Conservation (phyloP, 1,139 yeast species). For the Kodamaea anthophila region DNA sequence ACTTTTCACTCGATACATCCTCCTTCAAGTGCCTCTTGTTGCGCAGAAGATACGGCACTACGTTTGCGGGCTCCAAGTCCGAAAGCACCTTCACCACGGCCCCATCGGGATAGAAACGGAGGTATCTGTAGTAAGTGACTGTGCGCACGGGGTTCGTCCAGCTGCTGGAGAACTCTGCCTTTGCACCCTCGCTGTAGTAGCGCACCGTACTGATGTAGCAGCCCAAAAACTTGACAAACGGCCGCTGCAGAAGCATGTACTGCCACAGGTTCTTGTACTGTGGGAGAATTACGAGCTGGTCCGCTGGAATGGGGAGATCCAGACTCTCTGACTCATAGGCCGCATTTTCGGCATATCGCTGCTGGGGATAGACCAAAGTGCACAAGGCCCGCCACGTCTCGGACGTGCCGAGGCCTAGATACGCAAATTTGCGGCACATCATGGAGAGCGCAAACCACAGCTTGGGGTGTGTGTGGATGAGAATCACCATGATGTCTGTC, state of each 20-base stretch:
- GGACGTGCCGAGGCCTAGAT: slow-evolving; percentile 52
- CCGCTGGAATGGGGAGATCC: slow-evolving; percentile 31
- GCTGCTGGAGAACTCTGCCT: slow-evolving; percentile 57
- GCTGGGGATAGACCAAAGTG: slow-evolving; percentile 49
- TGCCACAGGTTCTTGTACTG: slow-evolving; percentile 50
- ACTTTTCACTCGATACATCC: slow-evolving; percentile 9
- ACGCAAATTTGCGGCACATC: slow-evolving; percentile 57
- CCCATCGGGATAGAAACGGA: slow-evolving; percentile 79
- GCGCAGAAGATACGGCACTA: slow-evolving; percentile 49
- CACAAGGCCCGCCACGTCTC: slow-evolving; percentile 56
- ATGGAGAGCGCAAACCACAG: slow-evolving; percentile 63
- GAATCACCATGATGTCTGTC: slow-evolving; percentile 43
- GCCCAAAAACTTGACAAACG: slow-evolving; percentile 75
- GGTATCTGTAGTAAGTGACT: slow-evolving; percentile 81
- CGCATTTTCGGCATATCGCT: slow-evolving; percentile 43
- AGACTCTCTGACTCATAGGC: slow-evolving; percentile 8
- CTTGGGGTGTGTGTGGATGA: slow-evolving; percentile 50
- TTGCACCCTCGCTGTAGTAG: slow-evolving; percentile 75
- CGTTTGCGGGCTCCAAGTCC: slow-evolving; percentile 55
- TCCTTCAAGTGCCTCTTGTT: slow-evolving; percentile 14
- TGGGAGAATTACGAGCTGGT: slow-evolving; percentile 38
- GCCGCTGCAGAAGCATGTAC: slow-evolving; percentile 44
- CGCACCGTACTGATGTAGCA: slow-evolving; percentile 81
- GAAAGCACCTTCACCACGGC: slow-evolving; percentile 61
- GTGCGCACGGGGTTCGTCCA: slow-evolving; percentile 75